Conservation (phyloP, 192 early-diverging fungal genomes). For the Helicostylum pulchrum region DNA sequence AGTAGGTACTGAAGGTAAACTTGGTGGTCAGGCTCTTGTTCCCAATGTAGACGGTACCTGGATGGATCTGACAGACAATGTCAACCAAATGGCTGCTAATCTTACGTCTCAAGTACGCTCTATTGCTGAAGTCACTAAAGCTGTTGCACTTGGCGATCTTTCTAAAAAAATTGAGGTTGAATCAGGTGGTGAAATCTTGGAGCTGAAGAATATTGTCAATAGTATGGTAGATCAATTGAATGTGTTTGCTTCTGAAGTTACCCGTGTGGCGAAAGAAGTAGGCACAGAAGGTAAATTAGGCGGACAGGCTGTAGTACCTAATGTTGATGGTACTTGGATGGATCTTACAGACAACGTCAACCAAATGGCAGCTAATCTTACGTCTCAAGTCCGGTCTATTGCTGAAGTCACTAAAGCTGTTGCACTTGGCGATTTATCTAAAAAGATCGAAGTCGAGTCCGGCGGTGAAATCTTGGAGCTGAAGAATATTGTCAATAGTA, state of each 20-base stretch:
- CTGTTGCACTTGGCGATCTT: conserved; percentile 51
- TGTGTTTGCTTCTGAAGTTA: conserved; percentile 60
- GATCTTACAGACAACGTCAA: conserved; percentile 70
- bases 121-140: conserved; percentile 49
- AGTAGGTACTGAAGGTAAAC: conserved; percentile 58
- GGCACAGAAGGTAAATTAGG: conserved; percentile 72
- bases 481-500: conserved; percentile 63
- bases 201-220: conserved; percentile 61
- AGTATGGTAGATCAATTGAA: conserved; percentile 55
- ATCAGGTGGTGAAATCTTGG: conserved; percentile 50
- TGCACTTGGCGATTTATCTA: conserved; percentile 59
- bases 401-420: conserved; percentile 67
- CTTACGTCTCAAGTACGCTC: conserved; percentile 50
- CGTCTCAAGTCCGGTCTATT: conserved; percentile 65
- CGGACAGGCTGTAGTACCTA: conserved; percentile 56
- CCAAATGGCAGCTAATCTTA: conserved; percentile 66
- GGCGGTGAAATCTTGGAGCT: conserved; percentile 66
- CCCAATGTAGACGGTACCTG: conserved; percentile 47
- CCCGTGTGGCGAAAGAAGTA: conserved; percentile 59
- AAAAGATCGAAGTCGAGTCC: conserved; percentile 59
- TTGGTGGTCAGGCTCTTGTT: conserved; percentile 55
- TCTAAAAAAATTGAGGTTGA: conserved; percentile 48
- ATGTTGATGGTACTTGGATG: conserved; percentile 65
- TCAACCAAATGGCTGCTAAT: conserved; percentile 58
- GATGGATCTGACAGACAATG: conserved; percentile 54